phyloP scores from a whole-genome alignment of 352 stramenopile genomes.

The Globisporangium spinosum region DNA sequence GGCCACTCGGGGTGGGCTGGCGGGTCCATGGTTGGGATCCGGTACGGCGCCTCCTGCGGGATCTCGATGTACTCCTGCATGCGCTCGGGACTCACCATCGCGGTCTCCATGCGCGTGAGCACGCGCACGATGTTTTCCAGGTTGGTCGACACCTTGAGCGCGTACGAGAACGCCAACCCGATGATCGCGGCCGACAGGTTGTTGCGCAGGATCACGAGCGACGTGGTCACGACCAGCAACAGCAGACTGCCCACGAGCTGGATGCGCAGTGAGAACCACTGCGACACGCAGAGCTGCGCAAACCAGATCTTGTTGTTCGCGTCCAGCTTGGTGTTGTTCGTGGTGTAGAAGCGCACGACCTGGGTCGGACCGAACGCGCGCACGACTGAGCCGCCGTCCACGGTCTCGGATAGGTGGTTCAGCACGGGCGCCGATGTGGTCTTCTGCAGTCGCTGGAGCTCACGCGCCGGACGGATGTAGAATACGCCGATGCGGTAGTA shows the following conservation, averaged over 20 bases:
- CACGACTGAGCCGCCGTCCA: conserved; percentile 15
- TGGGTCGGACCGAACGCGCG: conserved; percentile 11
- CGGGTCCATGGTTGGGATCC: conserved; percentile 23
- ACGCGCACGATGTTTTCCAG: conserved; percentile 46
- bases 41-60: conserved; percentile 17
- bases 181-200: conserved; percentile 53
- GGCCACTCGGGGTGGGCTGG: conserved; percentile 70
- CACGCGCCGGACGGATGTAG: conserved; percentile 45
- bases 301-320: conserved; percentile 38
- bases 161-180: conserved; percentile 80
- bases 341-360: conserved; percentile 33
- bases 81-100: conserved; percentile 81
- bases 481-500: conserved; percentile 63
- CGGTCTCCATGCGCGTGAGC: conserved; percentile 32
- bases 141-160: conserved; percentile 48
- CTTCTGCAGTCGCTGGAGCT: conserved; percentile 47
- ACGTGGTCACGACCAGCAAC: conserved; percentile 61
- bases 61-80: conserved; percentile 72
- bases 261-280: conserved; percentile 56
- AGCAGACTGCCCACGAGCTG: conserved; percentile 78
- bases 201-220: conserved; percentile 37
- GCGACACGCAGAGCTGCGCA: conserved; percentile 32
- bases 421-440: conserved; percentile 28
- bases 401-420: too few relatives aligned
- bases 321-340: conserved; percentile 36